Base-by-base conservation (phyloP, 2,329 filamentous ascomycete genomes). In the Colletotrichum simmondsii region DNA sequence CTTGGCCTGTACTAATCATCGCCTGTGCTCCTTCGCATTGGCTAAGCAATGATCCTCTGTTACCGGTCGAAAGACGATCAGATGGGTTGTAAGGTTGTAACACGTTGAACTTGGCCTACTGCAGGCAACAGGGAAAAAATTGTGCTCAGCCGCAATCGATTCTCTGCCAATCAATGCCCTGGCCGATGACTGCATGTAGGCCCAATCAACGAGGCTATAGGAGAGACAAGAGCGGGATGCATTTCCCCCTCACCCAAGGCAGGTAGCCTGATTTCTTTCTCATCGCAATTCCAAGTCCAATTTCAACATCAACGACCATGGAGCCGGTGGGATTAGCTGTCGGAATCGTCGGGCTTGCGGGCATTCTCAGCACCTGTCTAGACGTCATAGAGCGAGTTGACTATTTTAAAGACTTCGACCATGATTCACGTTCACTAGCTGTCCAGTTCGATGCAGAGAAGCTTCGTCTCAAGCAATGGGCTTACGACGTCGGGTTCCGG, bases 391-490 rank as follows among this genome's bases (percentile, higher is more conserved):
- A 76, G 0, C 69, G 52, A 5, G 49, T 78, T 2, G 58, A 77
- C 10, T n/a, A n/a, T n/a, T n/a, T n/a, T 11, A 70, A 62, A 1
- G 32, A 66, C 0, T 77, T 76, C 1, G 63, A 37, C 0, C 2
- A 14, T 0, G 79, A 80, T 3, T 68, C 71, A 4, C 57, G 69
- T 11, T 32, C 65, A 0, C 32, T 80, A 0, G 63, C 74, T 3
- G 68, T 74, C 0, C 68, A 71, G 2, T 77, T 79, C 16, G 56
- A 63, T 1, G 73, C 76, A 2, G 32, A 65, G 0, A 75, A 62
- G 11, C 16, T 75, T 1, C 73, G 74, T 4, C 69, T 80, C 4
- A 74, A 76, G 24, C 49, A 72, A 10, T 80, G 77, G 77, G 79
- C 77, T 0, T 37, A 7, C 0, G 46, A 42, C 1, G 76, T 79